Conservation (phyloP, 1,139 yeast genomes). For the Pichia sp. region DNA sequence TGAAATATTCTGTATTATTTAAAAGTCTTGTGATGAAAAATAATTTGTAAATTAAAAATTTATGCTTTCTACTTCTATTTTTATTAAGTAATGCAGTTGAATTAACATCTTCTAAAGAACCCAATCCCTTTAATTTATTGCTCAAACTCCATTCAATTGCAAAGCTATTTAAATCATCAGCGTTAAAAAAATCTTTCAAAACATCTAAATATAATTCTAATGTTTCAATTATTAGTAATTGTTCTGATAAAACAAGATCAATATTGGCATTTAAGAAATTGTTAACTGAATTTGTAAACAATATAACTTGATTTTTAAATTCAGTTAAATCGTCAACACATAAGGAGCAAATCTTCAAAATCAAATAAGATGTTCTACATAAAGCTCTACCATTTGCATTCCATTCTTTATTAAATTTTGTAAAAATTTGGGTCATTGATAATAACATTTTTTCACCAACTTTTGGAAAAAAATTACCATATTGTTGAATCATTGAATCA, state of each 20-base stretch:
- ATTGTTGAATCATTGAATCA: conserved; percentile 37
- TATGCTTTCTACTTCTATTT: conserved; percentile 42
- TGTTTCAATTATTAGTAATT: conserved; percentile 50
- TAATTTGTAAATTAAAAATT: conserved; percentile 50
- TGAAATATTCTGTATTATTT: conserved; percentile 39
- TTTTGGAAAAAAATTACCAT: conserved; percentile 32
- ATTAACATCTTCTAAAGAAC: conserved; percentile 24
- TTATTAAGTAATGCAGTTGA: conserved; percentile 29
- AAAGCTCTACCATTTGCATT: conserved; percentile 55
- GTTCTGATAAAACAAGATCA: conserved; percentile 50
- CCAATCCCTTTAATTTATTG: conserved; percentile 49
- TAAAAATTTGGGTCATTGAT: conserved; percentile 42
- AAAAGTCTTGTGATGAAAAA: conserved; percentile 55
- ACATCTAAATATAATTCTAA: conserved; percentile 49
- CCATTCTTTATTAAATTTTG: conserved; percentile 52
- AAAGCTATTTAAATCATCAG: conserved; percentile 35
- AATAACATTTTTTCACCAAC: conserved; percentile 48
- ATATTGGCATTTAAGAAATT: conserved; percentile 44
- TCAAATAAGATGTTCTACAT: conserved; percentile 50
- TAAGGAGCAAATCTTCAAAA: conserved; percentile 37
- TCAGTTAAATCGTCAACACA: conserved; percentile 27
- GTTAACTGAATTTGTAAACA: conserved; percentile 38
- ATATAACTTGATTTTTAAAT: conserved; percentile 32
- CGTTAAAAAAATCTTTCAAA: conserved; percentile 37
- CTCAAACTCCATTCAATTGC: conserved; percentile 42